Evolutionary conservation across 495 filamentous ascomycete species (phyloP), one percentile per base, ranked within the genome.

Genomic region (Neurospora africana): DNA sequence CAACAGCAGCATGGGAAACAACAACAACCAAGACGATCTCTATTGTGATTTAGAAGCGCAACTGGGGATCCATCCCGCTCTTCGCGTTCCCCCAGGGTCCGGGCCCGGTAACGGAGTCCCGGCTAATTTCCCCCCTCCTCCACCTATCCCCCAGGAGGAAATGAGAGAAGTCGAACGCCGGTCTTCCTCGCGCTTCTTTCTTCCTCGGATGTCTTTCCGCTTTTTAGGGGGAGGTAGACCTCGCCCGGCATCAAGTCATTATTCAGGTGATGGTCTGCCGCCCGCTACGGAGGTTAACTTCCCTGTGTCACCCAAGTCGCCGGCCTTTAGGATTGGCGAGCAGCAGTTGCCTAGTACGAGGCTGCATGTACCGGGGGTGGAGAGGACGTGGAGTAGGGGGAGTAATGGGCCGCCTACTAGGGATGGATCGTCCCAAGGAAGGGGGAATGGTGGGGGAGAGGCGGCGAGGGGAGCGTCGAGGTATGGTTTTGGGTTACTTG

Each of bases 251-350:
- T 37, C 33, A 78, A 80, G 73, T 40, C 72, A 74, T 33, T 78
- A 77, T 38, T 73, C 78, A 1, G 79, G 78, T 37, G 76, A 76
- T n/a, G 76, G 78, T 0, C 13, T 72, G n/a, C 73, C 78, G 21
- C 77, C 77, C 0, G 75, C 39, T 11, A 78, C 78, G 1, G 76
- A 78, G 10, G 65, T 75, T 15, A 72, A 74, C 65, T 61, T 33
- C 15, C 72, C 78, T 17, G 76, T 83, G 43, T 80, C 77, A 5
- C 84, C 83, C 36, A 86, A 87, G 74, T 79, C 81, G 3, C 82
- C 85, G 0, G 74, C 76, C 0, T 80, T 81, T 47, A 71, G 78
- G 13, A 73, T 85, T 5, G 78, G 78, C 0, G 72, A 82, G 36
- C 76, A 79, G 21, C 75, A 77, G 47, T 71, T 85, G 35, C 82